Conservation (phyloP, 2,329 filamentous ascomycete species). For the Amesomyces nigricolor region DNA sequence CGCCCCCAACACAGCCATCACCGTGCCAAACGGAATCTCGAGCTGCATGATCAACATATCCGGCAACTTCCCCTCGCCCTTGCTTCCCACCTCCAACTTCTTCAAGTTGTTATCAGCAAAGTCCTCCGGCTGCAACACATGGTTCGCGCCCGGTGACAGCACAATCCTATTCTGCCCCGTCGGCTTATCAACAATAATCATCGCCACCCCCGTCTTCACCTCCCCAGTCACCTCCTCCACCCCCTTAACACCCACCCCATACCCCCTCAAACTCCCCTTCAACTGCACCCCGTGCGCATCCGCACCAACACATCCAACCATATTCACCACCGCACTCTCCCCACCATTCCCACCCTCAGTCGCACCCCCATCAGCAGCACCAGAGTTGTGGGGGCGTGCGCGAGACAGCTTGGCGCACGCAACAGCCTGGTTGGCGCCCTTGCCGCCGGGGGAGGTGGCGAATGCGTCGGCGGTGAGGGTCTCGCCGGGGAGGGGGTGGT, state of each 20-base stretch:
- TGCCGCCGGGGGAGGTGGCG: conserved; percentile 77
- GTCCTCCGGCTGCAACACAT: conserved; percentile 37
- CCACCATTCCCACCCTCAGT: background rate
- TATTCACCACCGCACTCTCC: conserved; percentile 47
- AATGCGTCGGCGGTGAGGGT: conserved; percentile 78
- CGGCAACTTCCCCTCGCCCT: conserved; percentile 29
- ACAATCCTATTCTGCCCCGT: conserved; percentile 74
- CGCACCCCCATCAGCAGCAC: conserved; percentile 28
- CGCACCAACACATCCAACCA: conserved; percentile 68
- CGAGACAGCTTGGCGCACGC: conserved; percentile 78
- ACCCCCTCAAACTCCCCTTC: conserved; percentile 49
- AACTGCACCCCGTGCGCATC: conserved; percentile 61
- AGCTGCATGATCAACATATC: conserved; percentile 70
- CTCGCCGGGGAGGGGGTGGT: conserved; percentile 78
- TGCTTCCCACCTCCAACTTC: conserved; percentile 18
- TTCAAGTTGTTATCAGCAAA: conserved; percentile 26
- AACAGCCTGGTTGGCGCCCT: conserved; percentile 93
- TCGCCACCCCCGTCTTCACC: conserved; percentile 61
- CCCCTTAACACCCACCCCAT: conserved; percentile 52
- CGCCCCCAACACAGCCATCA: conserved; percentile 54
- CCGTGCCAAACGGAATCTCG: conserved; percentile 65
- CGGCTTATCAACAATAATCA: conserved; percentile 69
- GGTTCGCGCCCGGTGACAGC: conserved; percentile 66
- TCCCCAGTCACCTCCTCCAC: conserved; percentile 26
- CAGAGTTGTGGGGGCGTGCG: conserved; percentile 34